Evolutionary conservation across 23 red algal species (phyloP), one percentile per base, ranked within the genome.

Genomic region (Gracilaria caudata): DNA sequence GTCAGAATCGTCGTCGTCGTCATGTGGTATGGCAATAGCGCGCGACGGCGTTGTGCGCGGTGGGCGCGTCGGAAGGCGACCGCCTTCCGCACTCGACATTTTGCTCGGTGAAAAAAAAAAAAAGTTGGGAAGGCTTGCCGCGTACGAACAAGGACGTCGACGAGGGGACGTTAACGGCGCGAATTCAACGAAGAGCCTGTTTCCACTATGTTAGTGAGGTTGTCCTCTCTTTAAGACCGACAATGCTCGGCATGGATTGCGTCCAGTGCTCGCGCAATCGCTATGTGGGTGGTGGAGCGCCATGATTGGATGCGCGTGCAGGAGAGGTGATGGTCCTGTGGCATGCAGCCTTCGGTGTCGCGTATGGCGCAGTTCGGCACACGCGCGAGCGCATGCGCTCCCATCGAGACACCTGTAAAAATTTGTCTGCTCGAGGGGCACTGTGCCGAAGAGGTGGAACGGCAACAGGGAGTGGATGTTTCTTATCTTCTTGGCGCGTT

Each of bases 21-120:
- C 77, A 30, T 80, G 19, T 8, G 60, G 82, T 34, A 73, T 86
- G 38, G 64, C 37, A 29, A 73, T 86, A n/a, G 82, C 60, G 39
- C 51, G 77, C 9, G 80, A 46, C 41, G 54, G 61, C 32, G 35
- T 33, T 12, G 80, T 33, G 28, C 40, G 70, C 70, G 33, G 5
- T 6, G 70, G 26, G 25, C 77, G 53, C 19, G 53, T 26, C 23
- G 51, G 49, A 6, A 80, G 23, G 11, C 51, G 51, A 39, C 77
- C 77, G 3, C 38, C 77, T 39, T 80, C 77, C 8, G 82, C 61
- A 44, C 65, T 75, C 1, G 63, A 84, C 80, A 84, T 86, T 30
- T 40, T 68, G 51, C 38, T 7, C n/a, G n/a, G n/a, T n/a, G n/a
- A n/a, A n/a, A n/a, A n/a, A n/a, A n/a, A n/a, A n/a, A n/a, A n/a